These are phyloP conservation scores for Caloboletus firmus DNA, from an alignment of 1,284 basidiomycete species.

Conservation along the genomic window DNA sequence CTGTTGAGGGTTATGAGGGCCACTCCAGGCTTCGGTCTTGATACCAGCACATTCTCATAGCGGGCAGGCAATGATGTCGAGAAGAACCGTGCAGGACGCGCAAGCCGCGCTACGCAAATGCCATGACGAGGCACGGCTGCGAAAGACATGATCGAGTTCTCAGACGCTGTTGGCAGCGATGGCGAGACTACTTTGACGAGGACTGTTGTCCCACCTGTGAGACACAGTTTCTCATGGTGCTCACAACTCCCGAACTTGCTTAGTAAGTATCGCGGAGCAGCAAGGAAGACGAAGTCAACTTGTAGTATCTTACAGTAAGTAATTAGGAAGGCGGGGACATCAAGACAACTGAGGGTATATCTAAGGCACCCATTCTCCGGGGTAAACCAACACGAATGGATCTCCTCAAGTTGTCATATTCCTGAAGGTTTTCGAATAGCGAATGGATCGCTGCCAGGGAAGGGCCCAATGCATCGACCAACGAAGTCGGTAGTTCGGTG, in stretches of 20 bases:
- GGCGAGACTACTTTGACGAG: too few relatives aligned
- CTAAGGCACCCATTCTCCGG: too few relatives aligned
- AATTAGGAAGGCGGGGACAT: too few relatives aligned
- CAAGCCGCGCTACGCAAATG: conserved; percentile 3
- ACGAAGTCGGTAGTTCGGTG: neutral
- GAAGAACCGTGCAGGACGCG: conserved; percentile 19
- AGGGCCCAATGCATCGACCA: conserved; percentile 9
- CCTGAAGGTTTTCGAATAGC: conserved; percentile 21
- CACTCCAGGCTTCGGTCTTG: conserved; percentile 74
- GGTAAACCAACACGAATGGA: too few relatives aligned
- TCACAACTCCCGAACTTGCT: too few relatives aligned
- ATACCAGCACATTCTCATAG: conserved; percentile 76
- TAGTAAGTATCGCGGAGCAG: too few relatives aligned
- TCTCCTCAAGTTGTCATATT: conserved; percentile 23
- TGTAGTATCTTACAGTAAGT: too few relatives aligned
- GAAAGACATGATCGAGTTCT: conserved; percentile 17
- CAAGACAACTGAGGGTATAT: too few relatives aligned
- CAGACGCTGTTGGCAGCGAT: neutral
- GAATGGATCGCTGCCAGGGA: conserved; percentile 11
- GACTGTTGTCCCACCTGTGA: too few relatives aligned
- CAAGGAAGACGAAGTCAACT: too few relatives aligned
- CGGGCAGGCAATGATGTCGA: conserved; percentile 18
- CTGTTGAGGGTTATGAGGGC: conserved; percentile 92
- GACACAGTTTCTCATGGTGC: too few relatives aligned
- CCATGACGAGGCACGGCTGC: neutral